Evolutionary conservation across 352 stramenopile species (phyloP), one percentile per base, ranked within the genome.

Genomic region (Paralagenidium karlingii): DNA sequence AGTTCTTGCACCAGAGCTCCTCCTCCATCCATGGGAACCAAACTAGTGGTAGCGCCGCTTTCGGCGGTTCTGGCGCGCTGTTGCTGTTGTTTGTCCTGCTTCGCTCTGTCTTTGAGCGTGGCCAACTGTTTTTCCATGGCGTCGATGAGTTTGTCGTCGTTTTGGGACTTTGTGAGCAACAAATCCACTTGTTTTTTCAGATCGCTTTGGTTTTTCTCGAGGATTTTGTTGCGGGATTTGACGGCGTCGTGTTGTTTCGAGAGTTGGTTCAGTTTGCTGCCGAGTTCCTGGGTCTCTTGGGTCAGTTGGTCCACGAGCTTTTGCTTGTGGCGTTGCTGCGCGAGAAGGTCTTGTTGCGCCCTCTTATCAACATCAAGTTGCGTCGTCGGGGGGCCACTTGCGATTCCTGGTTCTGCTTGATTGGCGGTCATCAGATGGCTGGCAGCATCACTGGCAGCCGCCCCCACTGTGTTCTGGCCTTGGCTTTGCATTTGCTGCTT

Each of bases 121-220:
- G 67, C 73, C 3, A 89, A 51, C 47, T 92, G 73, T 8, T 52
- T 44, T 40, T 88, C 75, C 38, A 91, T 45, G 3, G 67, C 74
- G 32, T 91, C 78, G 7, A 91, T 63, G 7, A 91, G 50, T 18
- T 66, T 63, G 36, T 91, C 78, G 39, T 91, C 78, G 40, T 69
- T 91, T 24, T 58, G 56, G 3, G 78, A 89, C 30, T 91, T 91
- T 27, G 84, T 70, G 12, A 86, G 58, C 1, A 91, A 43, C 7
- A 87, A 47, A 30, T 82, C 67, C 8, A 91, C 55, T 29, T 82
- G 80, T 25, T 43, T 49, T 21, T 70, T 78, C 22, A 53, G 63
- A 19, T 88, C 69, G 16, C 70, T 57, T 19, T 74, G 73, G 25
- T 91, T 75, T 28, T 82, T 69, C 36, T 92, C 78, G 7, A 92